Evolutionary conservation across 371 early-diverging fungal genomes (phyloP), one percentile per base, ranked within the genome.

Genomic region (Umbelopsis sp.): DNA sequence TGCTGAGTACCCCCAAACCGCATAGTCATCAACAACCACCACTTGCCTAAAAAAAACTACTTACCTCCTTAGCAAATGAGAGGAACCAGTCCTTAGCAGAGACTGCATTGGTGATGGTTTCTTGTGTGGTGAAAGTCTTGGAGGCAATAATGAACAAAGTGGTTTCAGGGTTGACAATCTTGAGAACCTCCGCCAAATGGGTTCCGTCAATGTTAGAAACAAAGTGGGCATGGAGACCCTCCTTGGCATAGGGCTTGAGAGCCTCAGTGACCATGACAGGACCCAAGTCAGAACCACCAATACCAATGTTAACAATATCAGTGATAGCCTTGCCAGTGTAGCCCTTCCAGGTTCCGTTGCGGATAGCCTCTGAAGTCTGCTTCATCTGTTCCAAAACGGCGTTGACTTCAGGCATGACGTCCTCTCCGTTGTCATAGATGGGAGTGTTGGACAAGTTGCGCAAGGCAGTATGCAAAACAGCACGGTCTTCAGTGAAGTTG

Each of bases 241-340:
- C 74, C 63, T 91, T 79, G 57, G 92, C 89, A 83, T 96, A 98
- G 38, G 91, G 92, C 86, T 96, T 93, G 74, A 99, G 84, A 10
- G 99, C 98, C 80, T 98, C 96, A 29, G 96, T 96, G 38, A 98
- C 99, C 97, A 99, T 97, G 68, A 97, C 95, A 22, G 99, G 99
- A 38, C 99, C 99, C 57, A 99, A 88, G 82, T 99, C 99, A n/a
- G 97, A 97, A 74, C 99, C 99, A 76, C 99, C 99, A 75, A 99
- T 99, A 76, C 99, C 99, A 79, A 99, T 98, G 86, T 99, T 99
- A 76, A 99, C 96, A 45, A 99, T 83, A 72, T 97, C 97, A 52
- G 94, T 94, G 74, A 99, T 95, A 48, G 78, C 74, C 81, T 97
- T 90, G 74, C 98, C 99, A 32, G 98, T 96, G 76, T 94, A 96